These are phyloP conservation scores for Xerocomus spinulosus DNA, from an alignment of 768 basidiomycete species.

Conservation along the genomic window DNA sequence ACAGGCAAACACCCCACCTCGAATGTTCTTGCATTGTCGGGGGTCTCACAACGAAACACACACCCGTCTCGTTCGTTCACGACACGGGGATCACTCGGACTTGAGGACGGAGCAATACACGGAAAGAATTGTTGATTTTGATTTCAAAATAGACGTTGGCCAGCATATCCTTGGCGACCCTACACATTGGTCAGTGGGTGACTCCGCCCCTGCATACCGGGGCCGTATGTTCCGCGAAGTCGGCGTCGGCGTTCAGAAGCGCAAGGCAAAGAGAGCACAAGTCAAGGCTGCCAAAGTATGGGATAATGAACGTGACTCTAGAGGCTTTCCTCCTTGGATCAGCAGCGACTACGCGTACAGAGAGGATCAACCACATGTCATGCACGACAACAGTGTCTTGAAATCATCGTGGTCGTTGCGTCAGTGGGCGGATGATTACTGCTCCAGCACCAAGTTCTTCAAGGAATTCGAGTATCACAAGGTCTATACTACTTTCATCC, in stretches of 20 bases:
- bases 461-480: slow-evolving; percentile 79
- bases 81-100: slow-evolving; percentile 31
- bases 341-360: slow-evolving; percentile 31
- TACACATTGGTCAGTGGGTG: slow-evolving; percentile 57
- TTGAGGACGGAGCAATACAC: slow-evolving; percentile 48
- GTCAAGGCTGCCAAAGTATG: slow-evolving; percentile 41
- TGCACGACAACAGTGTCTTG: slow-evolving; percentile 27
- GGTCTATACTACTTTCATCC: slow-evolving; percentile 31
- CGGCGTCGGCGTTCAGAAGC: slow-evolving; percentile 35
- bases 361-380: slow-evolving; percentile 27
- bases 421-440: slow-evolving; percentile 83
- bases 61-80: slow-evolving; percentile 40
- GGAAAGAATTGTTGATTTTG: slow-evolving; percentile 61
- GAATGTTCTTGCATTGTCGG: slow-evolving; percentile 41
- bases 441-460: slow-evolving; percentile 59
- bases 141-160: slow-evolving; percentile 58
- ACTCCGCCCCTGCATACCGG: slow-evolving; percentile 60
- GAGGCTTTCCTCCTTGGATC: slow-evolving; percentile 53
- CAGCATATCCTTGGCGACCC: slow-evolving; percentile 38
- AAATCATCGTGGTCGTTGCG: slow-evolving; percentile 59
- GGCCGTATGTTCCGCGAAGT: slow-evolving; percentile 60
- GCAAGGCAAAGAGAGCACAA: slow-evolving; percentile 41
- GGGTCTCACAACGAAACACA: slow-evolving; percentile 57
- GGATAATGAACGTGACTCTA: slow-evolving; percentile 39
- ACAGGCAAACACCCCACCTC: slow-evolving; percentile 46